A percentile compares a stretch with the other conserved stretches of the same genome.
Conservation (phyloP, 2,329 filamentous ascomycete species). For the Dothideomycetidae sp. region DNA sequence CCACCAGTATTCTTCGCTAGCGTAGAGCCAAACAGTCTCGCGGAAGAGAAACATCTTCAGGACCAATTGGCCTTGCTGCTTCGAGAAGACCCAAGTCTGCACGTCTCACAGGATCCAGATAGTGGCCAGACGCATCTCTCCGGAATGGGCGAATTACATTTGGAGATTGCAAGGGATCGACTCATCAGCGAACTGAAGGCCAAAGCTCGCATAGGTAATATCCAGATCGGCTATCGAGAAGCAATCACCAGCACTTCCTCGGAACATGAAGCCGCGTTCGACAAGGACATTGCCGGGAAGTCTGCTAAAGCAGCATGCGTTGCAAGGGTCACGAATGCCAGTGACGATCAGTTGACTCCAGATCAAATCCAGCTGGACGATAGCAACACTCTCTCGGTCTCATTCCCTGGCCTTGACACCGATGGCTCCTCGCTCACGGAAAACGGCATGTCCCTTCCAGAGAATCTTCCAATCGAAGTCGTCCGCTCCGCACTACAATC, state of each 20-base stretch:
- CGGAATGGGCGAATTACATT: conserved; percentile 90
- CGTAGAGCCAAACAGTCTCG: conserved; percentile 64
- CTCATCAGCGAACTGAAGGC: conserved; percentile 80
- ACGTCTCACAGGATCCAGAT: conserved; percentile 73
- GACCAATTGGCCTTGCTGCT: conserved; percentile 63
- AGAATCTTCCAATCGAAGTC: conserved; percentile 37
- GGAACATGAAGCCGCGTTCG: conserved; percentile 50
- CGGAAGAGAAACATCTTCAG: conserved; percentile 67
- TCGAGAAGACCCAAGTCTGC: conserved; percentile 82
- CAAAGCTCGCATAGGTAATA: conserved; percentile 71
- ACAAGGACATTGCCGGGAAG: conserved; percentile 68
- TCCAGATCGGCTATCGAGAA: conserved; percentile 93
- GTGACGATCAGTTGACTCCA: conserved; percentile 18
- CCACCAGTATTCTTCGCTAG: conserved; percentile 95
- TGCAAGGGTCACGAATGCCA: conserved; percentile 42
- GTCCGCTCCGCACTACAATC: conserved; percentile 50
- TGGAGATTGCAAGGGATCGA: conserved; percentile 82
- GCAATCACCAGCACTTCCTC: conserved; percentile 47
- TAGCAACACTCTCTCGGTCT: conserved; percentile 54
- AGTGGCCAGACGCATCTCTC: conserved; percentile 86
- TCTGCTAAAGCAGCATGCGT: conserved; percentile 63
- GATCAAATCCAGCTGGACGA: conserved; percentile 36
- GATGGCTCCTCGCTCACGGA: conserved; percentile 27
- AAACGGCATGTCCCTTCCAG: conserved; percentile 37
- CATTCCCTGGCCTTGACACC: conserved; percentile 35